phyloP scores from a whole-genome alignment of 768 basidiomycete genomes.

The Suillus subalutaceus region DNA sequence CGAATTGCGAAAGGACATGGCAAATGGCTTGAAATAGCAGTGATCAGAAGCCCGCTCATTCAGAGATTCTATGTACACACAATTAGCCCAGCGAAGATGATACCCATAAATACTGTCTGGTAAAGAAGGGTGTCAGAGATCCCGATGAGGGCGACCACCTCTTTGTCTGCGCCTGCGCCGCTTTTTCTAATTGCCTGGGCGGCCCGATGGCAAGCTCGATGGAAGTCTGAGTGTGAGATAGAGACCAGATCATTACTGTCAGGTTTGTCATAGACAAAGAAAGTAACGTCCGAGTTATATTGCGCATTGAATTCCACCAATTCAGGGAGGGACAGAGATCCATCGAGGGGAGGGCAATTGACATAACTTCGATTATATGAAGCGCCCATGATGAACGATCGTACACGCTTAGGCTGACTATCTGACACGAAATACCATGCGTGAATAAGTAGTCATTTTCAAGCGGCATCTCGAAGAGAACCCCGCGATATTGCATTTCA shows the following conservation, averaged over 20 bases:
- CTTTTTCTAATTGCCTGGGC: constrained; percentile 44
- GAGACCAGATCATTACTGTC: constrained; percentile 20
- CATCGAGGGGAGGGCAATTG: constrained; percentile 4
- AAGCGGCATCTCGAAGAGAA: background rate
- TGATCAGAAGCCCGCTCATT: constrained; percentile 25
- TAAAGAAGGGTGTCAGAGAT: constrained; percentile 38
- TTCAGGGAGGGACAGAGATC: constrained; percentile 27
- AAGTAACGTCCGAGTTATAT: constrained; percentile 32
- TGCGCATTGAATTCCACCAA: constrained; percentile 38
- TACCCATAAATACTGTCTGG: constrained; percentile 36
- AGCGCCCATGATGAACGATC: background rate
- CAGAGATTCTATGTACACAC: constrained; percentile 33
- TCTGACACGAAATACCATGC: background rate
- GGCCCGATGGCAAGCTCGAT: constrained; percentile 41
- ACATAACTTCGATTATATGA: background rate
- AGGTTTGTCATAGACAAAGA: constrained; percentile 6
- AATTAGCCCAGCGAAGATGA: constrained; percentile 42
- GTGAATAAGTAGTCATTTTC: background rate
- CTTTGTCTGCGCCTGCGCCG: constrained; percentile 23
- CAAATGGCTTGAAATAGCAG: constrained; percentile 32
- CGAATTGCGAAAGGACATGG: constrained; percentile 45
- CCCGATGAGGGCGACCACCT: constrained; percentile 27
- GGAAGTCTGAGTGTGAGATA: constrained; percentile 42
- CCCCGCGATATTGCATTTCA: background rate
- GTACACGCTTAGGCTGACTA: background rate